These are phyloP conservation scores for Podila epigama DNA, from an alignment of 192 early-diverging fungal genomes.

Conservation along the genomic window DNA sequence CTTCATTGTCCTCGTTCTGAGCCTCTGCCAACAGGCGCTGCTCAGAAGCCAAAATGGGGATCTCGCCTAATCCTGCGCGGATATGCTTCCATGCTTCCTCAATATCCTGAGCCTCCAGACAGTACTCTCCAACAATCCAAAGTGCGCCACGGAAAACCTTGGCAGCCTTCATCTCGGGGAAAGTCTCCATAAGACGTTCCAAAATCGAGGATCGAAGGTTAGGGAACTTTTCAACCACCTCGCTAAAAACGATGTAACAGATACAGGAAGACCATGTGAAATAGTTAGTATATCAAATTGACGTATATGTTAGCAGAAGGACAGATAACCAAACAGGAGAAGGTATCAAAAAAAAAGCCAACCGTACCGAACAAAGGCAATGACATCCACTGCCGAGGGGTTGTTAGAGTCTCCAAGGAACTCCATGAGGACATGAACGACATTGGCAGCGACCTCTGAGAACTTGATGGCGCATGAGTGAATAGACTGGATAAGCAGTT, in stretches of 20 bases:
- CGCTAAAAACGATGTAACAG: slow-evolving; percentile 47
- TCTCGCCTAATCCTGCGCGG: slow-evolving; percentile 84
- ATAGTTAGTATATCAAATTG: slow-evolving; percentile 2
- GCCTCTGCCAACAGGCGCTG: slow-evolving; percentile 83
- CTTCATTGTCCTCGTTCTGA: slow-evolving; percentile 61
- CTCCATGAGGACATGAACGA: slow-evolving; percentile 95
- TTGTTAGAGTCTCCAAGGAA: slow-evolving; percentile 92
- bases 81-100: slow-evolving; percentile 86
- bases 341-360: background rate
- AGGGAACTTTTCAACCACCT: slow-evolving; percentile 98
- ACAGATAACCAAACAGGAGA: background rate
- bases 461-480: slow-evolving; percentile 96
- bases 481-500: slow-evolving; percentile 95
- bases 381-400: slow-evolving; percentile 91
- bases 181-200: slow-evolving; percentile 80
- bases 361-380: slow-evolving; percentile 89
- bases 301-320: background rate
- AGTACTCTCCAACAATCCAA: slow-evolving; percentile 99
- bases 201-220: slow-evolving; percentile 85
- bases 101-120: slow-evolving; percentile 77
- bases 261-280: slow-evolving; percentile 2
- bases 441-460: slow-evolving; percentile 94
- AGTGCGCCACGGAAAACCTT: slow-evolving; percentile 95
- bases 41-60: slow-evolving; percentile 94
- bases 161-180: slow-evolving; percentile 89